Base-by-base conservation (phyloP, 1,139 yeast genomes). In the Suhomyces panamericanus region DNA sequence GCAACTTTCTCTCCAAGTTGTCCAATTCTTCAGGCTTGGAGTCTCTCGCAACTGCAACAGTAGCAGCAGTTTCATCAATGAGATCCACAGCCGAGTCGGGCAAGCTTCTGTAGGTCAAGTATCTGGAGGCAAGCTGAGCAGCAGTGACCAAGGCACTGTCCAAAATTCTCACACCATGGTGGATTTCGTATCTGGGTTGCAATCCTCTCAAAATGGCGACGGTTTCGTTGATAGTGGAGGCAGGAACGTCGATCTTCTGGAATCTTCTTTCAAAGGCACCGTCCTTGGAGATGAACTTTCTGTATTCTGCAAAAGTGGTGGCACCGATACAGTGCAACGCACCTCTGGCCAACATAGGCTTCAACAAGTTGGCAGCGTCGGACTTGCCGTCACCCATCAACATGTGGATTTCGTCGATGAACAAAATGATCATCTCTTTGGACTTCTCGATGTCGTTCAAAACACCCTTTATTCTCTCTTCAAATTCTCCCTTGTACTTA, bases 201-300 rank as follows among this genome's bases (percentile, higher is more conserved):
- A 95, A 78, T 51, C 99, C 99, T 77, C 99, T 86, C 56, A 95
- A 79, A 49, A 93, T 93, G 8, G 98, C 97, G 43, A 93, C 89
- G 0, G 99, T 90, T 69, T 93, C 98, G 55, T 86, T 80, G 28
- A 89, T 81, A 0, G 96, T 86, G 46, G 98, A 93, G 57, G 95
- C 99, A 40, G 88, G 89, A 16, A 93, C 98, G 60, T 91, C 96
- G 55, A 95, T 87, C 64, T 89, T 90, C 69, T 93, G 99, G 80
- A 93, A 93, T 65, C 99, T 83, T 78, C 99, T 87, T 67, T 93
- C 99, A 65, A 93, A 91, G 1, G 99, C 99, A 64, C 96, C 99
- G 68, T 93, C 99, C 66, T 93, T 93, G 60, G 95, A 89, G 50
- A 93, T 85, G 61, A 85, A 83, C 63, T 91, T 85, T 63, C 98